Evolutionary conservation across 2,329 filamentous ascomycete genomes (phyloP), one percentile per base, ranked within the genome.

Genomic region (Colletotrichum sp.): DNA sequence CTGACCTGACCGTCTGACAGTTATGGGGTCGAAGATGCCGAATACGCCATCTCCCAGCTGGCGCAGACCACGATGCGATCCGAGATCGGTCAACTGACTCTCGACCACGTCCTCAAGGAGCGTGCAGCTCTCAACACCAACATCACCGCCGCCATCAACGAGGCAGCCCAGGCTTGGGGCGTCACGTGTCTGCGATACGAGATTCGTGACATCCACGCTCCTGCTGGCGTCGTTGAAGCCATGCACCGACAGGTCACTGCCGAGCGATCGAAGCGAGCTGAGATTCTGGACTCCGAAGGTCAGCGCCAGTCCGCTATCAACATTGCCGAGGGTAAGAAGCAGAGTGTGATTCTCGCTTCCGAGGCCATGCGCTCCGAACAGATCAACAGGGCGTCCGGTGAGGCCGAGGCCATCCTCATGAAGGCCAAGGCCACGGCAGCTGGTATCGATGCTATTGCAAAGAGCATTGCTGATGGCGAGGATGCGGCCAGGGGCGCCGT

Each of bases 201-300:
- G 85, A 99, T 99, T 82, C 91, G 97, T 78, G 97, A 99, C 84
- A 99, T 99, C 80, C 97, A 99, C 85, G 97, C 97, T 0, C 97
- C 97, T 3, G 94, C 93, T 36, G 93, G 94, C 64, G 97, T 99
- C 15, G 96, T 98, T 74, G 95, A 96, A 80, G 97, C 97, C 80
- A 99, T 99, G 97, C 97, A 99, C 87, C 91, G 97, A 76, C 96
- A 98, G 83, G 97, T 99, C 65, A 98, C 97, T 0, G 97, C 97
- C 21, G 97, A 99, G 87, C 94, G 97, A 55, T 97, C 94, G 80
- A 99, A 99, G 90, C 93, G 97, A 76, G 97, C 97, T 70, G 97
- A 99, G 86, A 99, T 99, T 79, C 89, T 99, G 62, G 97, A 99
- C 73, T 98, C 95, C 1, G 97, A 99, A 82, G 97, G 97, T 85